Evolutionary conservation across 116 monocot genomes (phyloP), one percentile per base, ranked within the genome.

Genomic region (Thalassia testudinum): DNA sequence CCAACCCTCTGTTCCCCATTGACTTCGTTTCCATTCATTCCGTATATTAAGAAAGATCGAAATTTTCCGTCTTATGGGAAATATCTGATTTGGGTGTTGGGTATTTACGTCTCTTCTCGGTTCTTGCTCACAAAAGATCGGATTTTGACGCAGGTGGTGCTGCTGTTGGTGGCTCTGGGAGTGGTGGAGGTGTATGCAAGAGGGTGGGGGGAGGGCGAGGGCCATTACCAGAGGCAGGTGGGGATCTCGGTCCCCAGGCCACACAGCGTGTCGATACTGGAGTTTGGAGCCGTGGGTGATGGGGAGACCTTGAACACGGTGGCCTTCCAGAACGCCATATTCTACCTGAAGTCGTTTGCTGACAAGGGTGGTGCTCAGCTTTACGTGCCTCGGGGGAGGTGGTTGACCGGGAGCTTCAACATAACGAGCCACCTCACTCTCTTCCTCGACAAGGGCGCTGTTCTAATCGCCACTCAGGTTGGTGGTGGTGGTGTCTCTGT

Each of bases 291-390:
- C 0, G 78, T 93, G 20, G 93, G 93, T 11, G 84, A 93, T 43
- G 88, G 93, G n/a, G 44, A 64, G 58, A 75, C 81, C 0, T 22
- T 74, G 59, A 93, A 93, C 52, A 87, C 88, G 2, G 24, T 87
- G 2, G 84, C 88, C 8, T 87, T 93, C 45, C 84, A 93, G 62
- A 93, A 93, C 60, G 93, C 93, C 6, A 56, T 87, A n/a, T 93
- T 93, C 65, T 93, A 93, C 56, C 43, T 84, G 21, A 75, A 53
- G 23, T 93, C 93, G 0, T 87, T 93, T 64, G 75, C 88, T 1
- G 84, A 93, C 59, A 93, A 93, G 65, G 93, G 93, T 38, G 93
- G 87, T 16, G 93, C 93, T 51, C 93, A 93, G 72, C 67, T 93
- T 2, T 93, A 81, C 54, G 72, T 93, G 21, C 93, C 93, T 4